Percentiles rank a stretch among this genome's conserved stretches.
Evolutionary conservation across 2,329 filamentous ascomycete genomes (phyloP).

Genomic region (Pseudopithomyces chartarum): DNA sequence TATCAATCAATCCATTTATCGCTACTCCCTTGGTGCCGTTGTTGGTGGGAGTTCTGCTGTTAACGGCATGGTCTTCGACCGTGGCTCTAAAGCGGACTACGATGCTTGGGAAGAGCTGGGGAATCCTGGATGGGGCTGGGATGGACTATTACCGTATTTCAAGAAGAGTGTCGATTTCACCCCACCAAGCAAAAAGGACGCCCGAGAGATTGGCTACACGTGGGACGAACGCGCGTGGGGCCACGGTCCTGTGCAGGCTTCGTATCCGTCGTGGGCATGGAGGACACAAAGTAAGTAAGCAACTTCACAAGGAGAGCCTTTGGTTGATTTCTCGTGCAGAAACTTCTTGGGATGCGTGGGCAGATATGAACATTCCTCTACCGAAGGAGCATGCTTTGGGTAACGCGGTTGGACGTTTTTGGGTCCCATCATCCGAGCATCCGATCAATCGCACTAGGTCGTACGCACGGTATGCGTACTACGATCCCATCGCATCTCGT

Average conservation of each 20-base stretch:
- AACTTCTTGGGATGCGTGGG: slow-evolving; percentile 16
- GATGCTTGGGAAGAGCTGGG: slow-evolving; percentile 62
- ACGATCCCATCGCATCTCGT: slow-evolving; percentile 25
- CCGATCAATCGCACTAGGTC: slow-evolving; percentile 38
- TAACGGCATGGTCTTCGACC: slow-evolving; percentile 42
- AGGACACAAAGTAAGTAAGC: slow-evolving; percentile 5
- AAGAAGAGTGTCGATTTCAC: slow-evolving; percentile 20
- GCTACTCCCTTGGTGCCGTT: slow-evolving; percentile 24
- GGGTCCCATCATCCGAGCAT: slow-evolving; percentile 32
- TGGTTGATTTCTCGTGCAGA: slow-evolving; percentile 2
- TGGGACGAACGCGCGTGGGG: slow-evolving; percentile 10
- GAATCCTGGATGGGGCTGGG: slow-evolving; percentile 63
- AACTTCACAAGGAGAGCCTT: background rate
- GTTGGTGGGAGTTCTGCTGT: slow-evolving; percentile 39
- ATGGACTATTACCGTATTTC: slow-evolving; percentile 48
- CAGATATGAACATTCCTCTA: slow-evolving; percentile 21
- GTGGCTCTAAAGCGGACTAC: slow-evolving; percentile 38
- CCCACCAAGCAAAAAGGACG: background rate
- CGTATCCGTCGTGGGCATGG: slow-evolving; percentile 17
- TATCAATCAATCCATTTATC: background rate
- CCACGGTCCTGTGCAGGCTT: slow-evolving; percentile 13
- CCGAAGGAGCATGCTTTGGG: slow-evolving; percentile 34
- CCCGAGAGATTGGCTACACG: slow-evolving; percentile 15
- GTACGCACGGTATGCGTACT: slow-evolving; percentile 37
- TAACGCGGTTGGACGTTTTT: slow-evolving; percentile 33